Base-by-base conservation (phyloP, 805 yeast genomes). In the Yarrowia bubula region DNA sequence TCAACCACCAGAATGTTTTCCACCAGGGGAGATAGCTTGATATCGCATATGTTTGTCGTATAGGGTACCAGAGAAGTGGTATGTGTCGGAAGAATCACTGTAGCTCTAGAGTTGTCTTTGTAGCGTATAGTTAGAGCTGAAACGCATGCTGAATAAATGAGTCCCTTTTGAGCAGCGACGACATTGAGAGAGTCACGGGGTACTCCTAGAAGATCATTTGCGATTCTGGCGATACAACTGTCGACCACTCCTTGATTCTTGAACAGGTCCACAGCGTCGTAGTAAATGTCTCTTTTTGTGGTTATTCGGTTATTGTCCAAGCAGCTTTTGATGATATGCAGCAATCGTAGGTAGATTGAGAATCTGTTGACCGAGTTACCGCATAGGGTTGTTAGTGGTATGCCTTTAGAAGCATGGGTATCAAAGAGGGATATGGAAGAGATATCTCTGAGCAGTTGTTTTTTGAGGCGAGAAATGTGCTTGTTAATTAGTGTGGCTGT, bases 141-240 rank as follows among this genome's bases (percentile, higher is more conserved):
- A 3, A 14, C 44, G 11, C 44, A 38, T 6, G 43, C 14, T 5
- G 60, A 85, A 60, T 69, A 80, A 4, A 85, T 70, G 32, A 85
- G 72, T 0, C 90, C 89, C 69, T 85, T 86, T 46, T 83, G 86
- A 6, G 84, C 77, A 1, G 88, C 83, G 8, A 76, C 76, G 2
- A 86, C 77, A 13, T 80, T 80, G 13, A 87, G 71, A 1, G 70
- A 69, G 14, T 69, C 74, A 8, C 82, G 71, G 0, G 79, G 68
- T 3, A 81, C 75, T 0, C 73, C 75, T 38, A 86, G 70, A 4
- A 81, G 10, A 14, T 44, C 71, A 3, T 69, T 53, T 4, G 80
- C 74, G 0, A 86, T 66, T 17, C 71, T 69, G 14, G 77, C 79
- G 0, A 87, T 66, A 1, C 77, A 70, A 2, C 71, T 65, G 61